phyloP scores from a whole-genome alignment of 2,329 filamentous ascomycete species.

The Colletotrichum aenigma region DNA sequence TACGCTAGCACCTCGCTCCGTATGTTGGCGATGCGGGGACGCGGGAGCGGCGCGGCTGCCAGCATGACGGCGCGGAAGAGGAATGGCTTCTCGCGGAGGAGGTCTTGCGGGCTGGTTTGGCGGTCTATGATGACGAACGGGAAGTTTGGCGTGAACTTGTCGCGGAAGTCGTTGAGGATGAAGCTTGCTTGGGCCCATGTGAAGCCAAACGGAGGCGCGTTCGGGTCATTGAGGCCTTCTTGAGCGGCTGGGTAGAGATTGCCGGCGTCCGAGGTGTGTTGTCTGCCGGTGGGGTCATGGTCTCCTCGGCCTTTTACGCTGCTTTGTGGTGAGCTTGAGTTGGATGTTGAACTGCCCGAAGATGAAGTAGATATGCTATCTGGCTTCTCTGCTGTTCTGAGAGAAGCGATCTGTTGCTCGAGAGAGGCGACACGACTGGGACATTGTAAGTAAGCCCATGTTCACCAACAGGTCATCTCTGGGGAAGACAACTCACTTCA shows the following conservation, averaged over 20 bases:
- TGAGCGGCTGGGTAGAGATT: not conserved
- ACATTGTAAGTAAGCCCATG: not conserved
- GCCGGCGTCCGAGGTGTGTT: not conserved
- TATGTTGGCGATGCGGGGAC: conserved; percentile 37
- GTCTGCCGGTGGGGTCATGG: not conserved
- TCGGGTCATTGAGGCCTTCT: not conserved
- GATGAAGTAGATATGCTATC: not conserved
- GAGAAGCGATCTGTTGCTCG: conserved; percentile 24
- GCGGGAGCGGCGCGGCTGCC: conserved; percentile 33
- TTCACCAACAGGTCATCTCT: not conserved
- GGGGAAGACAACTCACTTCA: conserved; percentile 24
- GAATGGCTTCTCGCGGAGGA: conserved; percentile 39
- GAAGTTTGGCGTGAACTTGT: conserved; percentile 36
- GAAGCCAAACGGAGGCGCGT: conserved; percentile 35
- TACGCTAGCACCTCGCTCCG: conserved; percentile 45
- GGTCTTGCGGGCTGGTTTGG: conserved; percentile 29
- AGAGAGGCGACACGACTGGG: conserved; percentile 27
- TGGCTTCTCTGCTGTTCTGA: conserved; percentile 8
- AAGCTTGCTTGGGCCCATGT: conserved; percentile 42
- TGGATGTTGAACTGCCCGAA: not conserved
- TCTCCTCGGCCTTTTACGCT: not conserved
- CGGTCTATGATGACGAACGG: conserved; percentile 40
- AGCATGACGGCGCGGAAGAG: conserved; percentile 43
- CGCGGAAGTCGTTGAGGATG: conserved; percentile 36
- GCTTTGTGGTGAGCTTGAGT: not conserved